Base-by-base conservation (phyloP, 1,139 yeast species). In the Eremothecium gossypii region DNA sequence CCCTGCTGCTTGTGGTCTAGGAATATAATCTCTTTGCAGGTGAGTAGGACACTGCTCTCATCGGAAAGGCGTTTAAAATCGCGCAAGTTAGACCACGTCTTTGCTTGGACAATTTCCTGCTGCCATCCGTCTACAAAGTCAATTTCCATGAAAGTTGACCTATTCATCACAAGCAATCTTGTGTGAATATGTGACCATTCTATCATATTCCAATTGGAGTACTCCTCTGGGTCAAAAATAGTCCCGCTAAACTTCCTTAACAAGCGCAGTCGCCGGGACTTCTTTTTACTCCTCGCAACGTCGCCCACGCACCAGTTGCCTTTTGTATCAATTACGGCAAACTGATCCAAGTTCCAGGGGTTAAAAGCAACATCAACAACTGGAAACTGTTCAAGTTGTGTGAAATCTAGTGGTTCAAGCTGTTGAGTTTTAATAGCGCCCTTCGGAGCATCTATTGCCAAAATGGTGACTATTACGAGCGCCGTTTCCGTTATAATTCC, bases 21-120 rank as follows among this genome's bases (percentile, higher is more conserved):
- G 65, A 81, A 61, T 1, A 79, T 72, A 9, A 81, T 45, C 54
- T 82, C 91, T 48, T 70, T 75, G 1, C 84, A 71, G 0, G 89
- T 80, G 12, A 81, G 58, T 9, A 80, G 46, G 31, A 79, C 68
- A 9, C 69, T 64, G 41, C 59, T 55, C 3, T 55, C 48, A 8
- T 55, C 58, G 32, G 51, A 48, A n/a, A 64, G 49, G 33, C 63
- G 49, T 27, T 49, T 49, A 33, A 72, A 58, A 48, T 78, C 86
- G 39, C 72, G 62, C 2, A 79, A 55, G 23, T 63, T 61, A 0
- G 85, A 73, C 83, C 84, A 80, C 1, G 71, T 66, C 29, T 72
- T 71, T 1, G 83, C 74, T 4, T 77, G 67, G 1, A 79, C 62
- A 49, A 65, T 43, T 58, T 71, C 63, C 31, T 54, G 28, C 48